These are phyloP conservation scores for Protostelium mycophagum DNA, from an alignment of 78 protist genomes.

Conservation along the genomic window DNA sequence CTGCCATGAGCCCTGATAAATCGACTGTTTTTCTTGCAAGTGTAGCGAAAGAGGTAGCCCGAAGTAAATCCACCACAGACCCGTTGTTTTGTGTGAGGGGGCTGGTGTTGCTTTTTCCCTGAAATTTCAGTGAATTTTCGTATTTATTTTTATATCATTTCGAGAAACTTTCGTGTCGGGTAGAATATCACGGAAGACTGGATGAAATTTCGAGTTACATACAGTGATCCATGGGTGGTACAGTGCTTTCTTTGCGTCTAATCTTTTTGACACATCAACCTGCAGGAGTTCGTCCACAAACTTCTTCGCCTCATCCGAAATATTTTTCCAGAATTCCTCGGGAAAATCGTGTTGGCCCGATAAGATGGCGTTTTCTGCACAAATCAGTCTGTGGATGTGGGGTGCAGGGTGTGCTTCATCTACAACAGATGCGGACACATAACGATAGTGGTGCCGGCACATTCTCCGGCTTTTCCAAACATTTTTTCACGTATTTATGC, in stretches of 20 bases:
- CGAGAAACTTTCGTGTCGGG: no score
- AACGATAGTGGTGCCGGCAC: no score
- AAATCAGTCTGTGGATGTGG: no score
- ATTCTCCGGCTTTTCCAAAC: no score
- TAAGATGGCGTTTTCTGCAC: slow-evolving; percentile 20
- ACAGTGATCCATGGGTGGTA: slow-evolving; percentile 52
- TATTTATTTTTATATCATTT: no score
- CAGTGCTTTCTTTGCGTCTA: slow-evolving; percentile 17
- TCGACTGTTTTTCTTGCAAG: not conserved
- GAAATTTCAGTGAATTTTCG: not conserved
- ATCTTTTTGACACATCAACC: slow-evolving; percentile 40
- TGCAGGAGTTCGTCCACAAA: slow-evolving; percentile 39
- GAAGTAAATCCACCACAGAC: not conserved
- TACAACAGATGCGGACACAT: no score
- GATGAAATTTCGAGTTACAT: not conserved
- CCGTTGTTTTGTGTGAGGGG: not conserved
- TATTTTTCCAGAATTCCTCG: slow-evolving; percentile 33
- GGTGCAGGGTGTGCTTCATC: no score
- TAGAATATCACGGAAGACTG: no score
- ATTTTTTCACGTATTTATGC: no score
- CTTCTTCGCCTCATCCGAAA: slow-evolving; percentile 53
- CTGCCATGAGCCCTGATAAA: not conserved
- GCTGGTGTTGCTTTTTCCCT: not conserved
- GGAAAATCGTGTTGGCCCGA: slow-evolving; percentile 48
- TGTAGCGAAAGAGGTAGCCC: not conserved